Evolutionary conservation across 441 rosid species (phyloP).

Genomic region (Biscutella laevigata): DNA sequence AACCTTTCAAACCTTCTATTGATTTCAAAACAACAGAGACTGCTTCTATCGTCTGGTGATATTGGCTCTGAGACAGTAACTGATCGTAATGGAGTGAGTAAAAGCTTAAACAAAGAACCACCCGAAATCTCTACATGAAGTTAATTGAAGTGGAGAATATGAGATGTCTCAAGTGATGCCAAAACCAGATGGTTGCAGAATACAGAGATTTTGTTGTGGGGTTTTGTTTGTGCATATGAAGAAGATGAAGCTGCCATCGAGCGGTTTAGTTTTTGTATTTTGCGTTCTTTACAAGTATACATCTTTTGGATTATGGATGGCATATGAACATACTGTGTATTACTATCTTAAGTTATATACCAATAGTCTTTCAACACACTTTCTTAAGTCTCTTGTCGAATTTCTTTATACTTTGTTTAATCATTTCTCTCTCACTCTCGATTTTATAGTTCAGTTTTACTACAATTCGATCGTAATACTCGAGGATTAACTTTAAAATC

Average conservation of each 20-base stretch:
- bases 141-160: neutral
- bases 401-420: too few relatives aligned
- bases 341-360: constrained; percentile 1
- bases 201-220: constrained; percentile 1
- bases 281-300: neutral
- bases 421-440: too few relatives aligned
- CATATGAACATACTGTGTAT: constrained; percentile 11
- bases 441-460: too few relatives aligned
- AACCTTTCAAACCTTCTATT: neutral
- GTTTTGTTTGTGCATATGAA: constrained; percentile 22
- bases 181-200: constrained; percentile 1
- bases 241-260: constrained; percentile 13
- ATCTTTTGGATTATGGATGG: neutral
- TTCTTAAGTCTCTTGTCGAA: too few relatives aligned
- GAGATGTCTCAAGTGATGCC: constrained; percentile 1
- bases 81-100: constrained; percentile 26
- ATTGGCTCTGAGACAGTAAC: constrained; percentile 34
- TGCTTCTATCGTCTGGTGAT: constrained; percentile 62
- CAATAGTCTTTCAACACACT: neutral
- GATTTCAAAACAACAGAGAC: constrained; percentile 46
- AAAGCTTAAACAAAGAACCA: constrained; percentile 19
- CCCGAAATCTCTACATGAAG: constrained; percentile 32
- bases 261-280: neutral
- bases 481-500: too few relatives aligned
- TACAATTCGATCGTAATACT: too few relatives aligned